These are phyloP conservation scores for Candida saitoana DNA, from an alignment of 805 yeast species.

Conservation along the genomic window DNA sequence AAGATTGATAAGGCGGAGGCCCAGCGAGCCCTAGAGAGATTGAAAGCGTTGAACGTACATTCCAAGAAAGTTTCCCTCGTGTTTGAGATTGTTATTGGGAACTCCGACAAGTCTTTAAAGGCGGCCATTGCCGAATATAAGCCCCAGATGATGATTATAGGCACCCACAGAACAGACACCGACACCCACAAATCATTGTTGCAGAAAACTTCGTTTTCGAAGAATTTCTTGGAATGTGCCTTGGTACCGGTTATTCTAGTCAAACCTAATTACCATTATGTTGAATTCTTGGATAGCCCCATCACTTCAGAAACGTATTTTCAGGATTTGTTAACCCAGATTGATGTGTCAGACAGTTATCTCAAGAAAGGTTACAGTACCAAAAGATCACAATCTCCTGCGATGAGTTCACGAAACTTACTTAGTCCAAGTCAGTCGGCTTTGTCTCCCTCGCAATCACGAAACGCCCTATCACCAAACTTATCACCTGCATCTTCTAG, in stretches of 20 bases:
- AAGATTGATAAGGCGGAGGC: slow-evolving; percentile 28
- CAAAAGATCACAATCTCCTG: slow-evolving; percentile 8
- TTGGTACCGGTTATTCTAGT: slow-evolving; percentile 43
- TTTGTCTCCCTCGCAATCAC: slow-evolving; percentile 16
- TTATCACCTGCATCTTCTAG: slow-evolving; percentile 9
- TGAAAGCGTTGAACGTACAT: slow-evolving; percentile 33
- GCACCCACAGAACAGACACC: slow-evolving; percentile 33
- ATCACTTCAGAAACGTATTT: slow-evolving; percentile 34
- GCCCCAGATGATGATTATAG: slow-evolving; percentile 45
- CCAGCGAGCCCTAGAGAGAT: slow-evolving; percentile 22
- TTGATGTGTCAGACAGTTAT: slow-evolving; percentile 19
- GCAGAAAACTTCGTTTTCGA: slow-evolving; percentile 33
- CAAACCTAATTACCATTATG: slow-evolving; percentile 33
- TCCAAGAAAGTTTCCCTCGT: slow-evolving; percentile 35
- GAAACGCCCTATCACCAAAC: slow-evolving; percentile 6
- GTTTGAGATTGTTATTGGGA: slow-evolving; percentile 39
- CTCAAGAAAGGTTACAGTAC: slow-evolving; percentile 11
- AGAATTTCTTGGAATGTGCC: slow-evolving; percentile 40
- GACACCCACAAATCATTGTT: slow-evolving; percentile 19
- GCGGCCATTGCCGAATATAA: slow-evolving; percentile 38
- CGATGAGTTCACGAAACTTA: slow-evolving; percentile 6
- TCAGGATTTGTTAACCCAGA: slow-evolving; percentile 27
- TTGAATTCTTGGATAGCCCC: slow-evolving; percentile 26
- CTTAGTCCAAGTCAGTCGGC: slow-evolving; percentile 5
- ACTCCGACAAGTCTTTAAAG: slow-evolving; percentile 35